These are phyloP conservation scores for Protomyces inouyei DNA, from an alignment of 1,139 yeast genomes.

Conservation along the genomic window DNA sequence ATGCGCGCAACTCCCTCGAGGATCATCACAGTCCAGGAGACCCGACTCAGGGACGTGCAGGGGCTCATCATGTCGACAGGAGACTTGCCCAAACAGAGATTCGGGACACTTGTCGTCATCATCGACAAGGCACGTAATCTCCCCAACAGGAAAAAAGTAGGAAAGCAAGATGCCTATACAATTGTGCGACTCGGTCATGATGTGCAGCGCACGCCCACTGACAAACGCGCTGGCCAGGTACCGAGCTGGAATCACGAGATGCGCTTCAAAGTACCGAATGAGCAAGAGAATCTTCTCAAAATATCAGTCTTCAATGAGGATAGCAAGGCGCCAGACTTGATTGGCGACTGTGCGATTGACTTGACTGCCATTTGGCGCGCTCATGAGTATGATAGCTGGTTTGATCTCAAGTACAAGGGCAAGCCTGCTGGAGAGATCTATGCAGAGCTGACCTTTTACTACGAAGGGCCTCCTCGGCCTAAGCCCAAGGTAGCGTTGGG, in stretches of 20 bases:
- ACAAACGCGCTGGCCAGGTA: constrained; percentile 82
- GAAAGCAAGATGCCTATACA: constrained; percentile 85
- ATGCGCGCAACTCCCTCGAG: no score
- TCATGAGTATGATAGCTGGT: constrained; percentile 88
- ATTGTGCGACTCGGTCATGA: constrained; percentile 74
- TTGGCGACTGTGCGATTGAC: constrained; percentile 77
- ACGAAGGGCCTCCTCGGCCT: constrained; percentile 45
- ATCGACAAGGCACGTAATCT: constrained; percentile 46
- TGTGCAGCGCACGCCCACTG: constrained; percentile 68
- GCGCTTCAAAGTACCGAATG: constrained; percentile 32
- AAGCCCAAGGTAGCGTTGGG: constrained; percentile 6
- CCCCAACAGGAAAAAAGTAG: constrained; percentile 74
- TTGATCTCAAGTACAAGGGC: constrained; percentile 60
- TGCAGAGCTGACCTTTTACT: constrained; percentile 87
- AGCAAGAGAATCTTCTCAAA: constrained; percentile 48
- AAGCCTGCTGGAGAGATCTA: constrained; percentile 83
- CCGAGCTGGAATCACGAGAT: constrained; percentile 57
- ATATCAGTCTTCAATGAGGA: constrained; percentile 81
- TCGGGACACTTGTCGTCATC: constrained; percentile 22
- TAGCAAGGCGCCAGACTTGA: constrained; percentile 76
- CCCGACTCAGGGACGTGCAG: background rate
- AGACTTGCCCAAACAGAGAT: background rate
- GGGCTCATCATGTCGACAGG: background rate
- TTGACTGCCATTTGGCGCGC: constrained; percentile 54
- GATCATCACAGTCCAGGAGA: no score